Percentiles rank a stretch among this genome's conserved stretches.
Evolutionary conservation across 2,329 filamentous ascomycete genomes (phyloP).

Genomic region (Sporothrix euskadiensis): DNA sequence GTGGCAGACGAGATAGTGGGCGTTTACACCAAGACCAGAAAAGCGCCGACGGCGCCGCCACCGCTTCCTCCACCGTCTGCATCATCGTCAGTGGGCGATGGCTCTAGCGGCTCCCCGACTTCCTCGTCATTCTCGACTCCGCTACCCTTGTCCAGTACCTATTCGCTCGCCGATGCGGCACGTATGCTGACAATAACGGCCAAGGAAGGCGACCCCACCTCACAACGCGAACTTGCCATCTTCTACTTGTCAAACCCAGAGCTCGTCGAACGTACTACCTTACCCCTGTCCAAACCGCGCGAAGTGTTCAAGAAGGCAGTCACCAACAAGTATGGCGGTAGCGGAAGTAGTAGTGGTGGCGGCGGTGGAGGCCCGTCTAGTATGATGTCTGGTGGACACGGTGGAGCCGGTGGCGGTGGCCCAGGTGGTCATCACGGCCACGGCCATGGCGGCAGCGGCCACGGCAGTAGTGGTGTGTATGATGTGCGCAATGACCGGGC

Average conservation of each 20-base stretch:
- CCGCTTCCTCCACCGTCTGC: conserved; percentile 9
- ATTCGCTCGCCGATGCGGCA: conserved; percentile 77
- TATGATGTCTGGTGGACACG: conserved; percentile 30
- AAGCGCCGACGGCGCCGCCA: conserved; percentile 30
- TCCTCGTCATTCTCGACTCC: conserved; percentile 26
- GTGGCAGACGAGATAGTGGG: conserved; percentile 57
- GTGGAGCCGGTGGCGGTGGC: not conserved
- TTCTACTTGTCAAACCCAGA: conserved; percentile 93
- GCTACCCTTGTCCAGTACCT: conserved; percentile 51
- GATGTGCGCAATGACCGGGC: conserved; percentile 73
- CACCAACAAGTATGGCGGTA: conserved; percentile 63
- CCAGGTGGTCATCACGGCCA: not conserved
- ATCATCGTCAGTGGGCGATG: conserved; percentile 11
- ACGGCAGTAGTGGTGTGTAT: conserved; percentile 42
- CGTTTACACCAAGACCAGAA: conserved; percentile 60
- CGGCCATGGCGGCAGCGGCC: conserved; percentile 33
- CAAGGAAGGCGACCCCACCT: conserved; percentile 83
- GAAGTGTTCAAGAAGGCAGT: conserved; percentile 90
- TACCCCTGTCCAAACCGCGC: conserved; percentile 78
- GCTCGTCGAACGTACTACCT: conserved; percentile 73
- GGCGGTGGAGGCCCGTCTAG: conserved; percentile 27
- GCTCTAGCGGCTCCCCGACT: not conserved
- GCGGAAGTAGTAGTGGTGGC: conserved; percentile 33
- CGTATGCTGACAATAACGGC: conserved; percentile 91
- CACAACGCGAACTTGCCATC: conserved; percentile 88